Evolutionary conservation across 202 grass and related monocot genomes (phyloP), one percentile per base, ranked within the genome.

Genomic region (Brachypodium distachyon): DNA sequence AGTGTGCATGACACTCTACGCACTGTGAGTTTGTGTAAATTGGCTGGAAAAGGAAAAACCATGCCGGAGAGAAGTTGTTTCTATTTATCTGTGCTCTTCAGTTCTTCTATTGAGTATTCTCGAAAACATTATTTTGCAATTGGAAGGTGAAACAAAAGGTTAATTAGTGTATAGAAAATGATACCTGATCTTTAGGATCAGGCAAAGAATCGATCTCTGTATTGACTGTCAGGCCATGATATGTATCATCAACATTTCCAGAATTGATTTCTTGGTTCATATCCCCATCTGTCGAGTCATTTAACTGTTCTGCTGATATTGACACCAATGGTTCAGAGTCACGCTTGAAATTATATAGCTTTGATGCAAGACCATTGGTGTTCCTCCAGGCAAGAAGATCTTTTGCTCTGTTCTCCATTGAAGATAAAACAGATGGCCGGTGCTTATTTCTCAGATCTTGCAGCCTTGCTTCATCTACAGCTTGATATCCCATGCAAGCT

Each of bases 401-500:
- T 82, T 87, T 92, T 57, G 81, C 85, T 88, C 96, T 92, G 76
- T 92, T 85, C 78, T 95, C 96, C 91, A 95, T 98, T 72, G 91
- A 84, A 84, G 87, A 80, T 72, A 98, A 79, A 73, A 98, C 89
- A 41, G 96, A 88, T 67, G 96, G 87, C 23, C 96, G 83, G 85
- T 98, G 96, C 78, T 88, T 98, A 76, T 86, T 80, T 79, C 91
- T 87, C 64, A 98, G 70, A 22, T 98, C 89, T 72, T 89, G 87
- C 67, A 99, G 78, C 69, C 82, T 90, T 70, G 67, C 44, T 84
- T 99, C 96, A 67, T 86, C 82, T 78, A 99, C 83, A 83, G 80
- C 48, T 85, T 93, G 96, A 85, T 96, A 99, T 77, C 96, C 96
- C 96, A 99, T 99, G 87, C 89, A 99, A 68, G 96, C 96, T 36